Evolutionary conservation across 2,329 filamentous ascomycete genomes (phyloP), one percentile per base, ranked within the genome.

Genomic region (Pyricularia sp.): DNA sequence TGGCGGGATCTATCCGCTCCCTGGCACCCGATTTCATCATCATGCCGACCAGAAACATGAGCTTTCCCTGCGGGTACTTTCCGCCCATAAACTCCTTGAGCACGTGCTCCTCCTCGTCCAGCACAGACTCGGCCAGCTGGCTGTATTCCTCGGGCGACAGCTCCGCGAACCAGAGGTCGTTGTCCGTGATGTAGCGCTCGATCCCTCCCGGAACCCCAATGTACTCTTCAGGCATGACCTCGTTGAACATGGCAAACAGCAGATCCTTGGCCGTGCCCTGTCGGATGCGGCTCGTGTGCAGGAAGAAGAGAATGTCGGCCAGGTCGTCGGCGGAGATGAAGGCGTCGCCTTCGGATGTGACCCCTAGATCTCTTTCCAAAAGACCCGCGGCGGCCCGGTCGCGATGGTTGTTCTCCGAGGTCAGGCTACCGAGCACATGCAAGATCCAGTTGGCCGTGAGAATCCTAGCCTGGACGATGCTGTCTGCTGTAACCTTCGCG

Each of bases 341-440:
- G 67, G 80, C 83, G 28, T 80, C 75, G 4, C 82, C 82, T 2
- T 80, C 76, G 2, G 76, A 69, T 0, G 79, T 79, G 66, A 73
- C 72, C 16, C 67, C 69, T 7, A 75, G 67, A 6, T 68, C 55
- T 13, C 70, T 35, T 66, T 65, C 55, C 10, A 22, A 22, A 44
- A 59, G 19, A 9, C 62, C 62, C 1, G 9, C 60, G 2, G 44
- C 62, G 22, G 22, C 62, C 24, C 62, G n/a, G 26, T 24, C 35
- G 40, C 33, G 62, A 22, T 70, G 69, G 60, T 72, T 74, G 16
- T 73, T 70, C 5, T 84, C 82, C 1, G 83, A 80, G 13, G 84
- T 85, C 12, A 91, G 75, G 1, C 87, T 86, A 8, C 89, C 89
- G 2, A 92, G 80, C 70, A 92, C 89, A 70, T 93, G 89, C 33